Conservation (phyloP, 192 early-diverging fungal species). For the Linnemannia elongata region DNA sequence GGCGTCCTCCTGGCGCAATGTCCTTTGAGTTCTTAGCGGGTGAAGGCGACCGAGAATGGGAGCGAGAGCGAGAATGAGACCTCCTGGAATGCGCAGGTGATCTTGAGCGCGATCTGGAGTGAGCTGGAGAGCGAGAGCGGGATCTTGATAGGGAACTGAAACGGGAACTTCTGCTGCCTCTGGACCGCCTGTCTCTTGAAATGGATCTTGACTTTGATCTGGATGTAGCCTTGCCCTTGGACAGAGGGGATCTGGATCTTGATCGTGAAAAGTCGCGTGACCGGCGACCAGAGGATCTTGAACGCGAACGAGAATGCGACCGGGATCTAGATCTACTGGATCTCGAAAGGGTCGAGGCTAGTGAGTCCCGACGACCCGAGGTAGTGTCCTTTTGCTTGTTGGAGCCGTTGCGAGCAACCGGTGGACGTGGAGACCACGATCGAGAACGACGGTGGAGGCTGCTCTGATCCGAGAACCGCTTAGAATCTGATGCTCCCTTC, state of each 20-base stretch:
- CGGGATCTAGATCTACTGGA: conserved; percentile 23
- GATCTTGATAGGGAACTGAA: conserved; percentile 6
- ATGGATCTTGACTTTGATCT: conserved; percentile 14
- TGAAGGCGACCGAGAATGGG: conserved; percentile 15
- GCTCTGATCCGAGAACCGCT: conserved; percentile 36
- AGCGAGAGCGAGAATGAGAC: neutral
- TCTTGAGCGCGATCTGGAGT: neutral
- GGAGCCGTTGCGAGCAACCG: conserved; percentile 4
- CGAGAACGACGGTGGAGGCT: conserved; percentile 38
- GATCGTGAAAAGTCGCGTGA: conserved; percentile 7
- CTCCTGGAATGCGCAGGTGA: neutral
- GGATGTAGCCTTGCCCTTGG: conserved; percentile 3
- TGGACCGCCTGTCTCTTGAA: neutral
- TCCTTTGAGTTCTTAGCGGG: neutral
- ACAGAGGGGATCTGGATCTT: conserved; percentile 25
- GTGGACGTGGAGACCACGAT: conserved; percentile 34
- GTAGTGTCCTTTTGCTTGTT: neutral
- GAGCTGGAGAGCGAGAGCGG: conserved; percentile 15
- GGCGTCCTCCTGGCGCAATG: neutral
- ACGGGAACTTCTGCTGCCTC: neutral
- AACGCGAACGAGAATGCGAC: conserved; percentile 26
- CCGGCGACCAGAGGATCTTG: neutral
- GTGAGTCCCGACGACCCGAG: conserved; percentile 25
- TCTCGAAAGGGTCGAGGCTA: conserved; percentile 24
- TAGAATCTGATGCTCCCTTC: neutral